Conservation (phyloP, 2,329 filamentous ascomycete genomes). For the Thelonectria discophora region DNA sequence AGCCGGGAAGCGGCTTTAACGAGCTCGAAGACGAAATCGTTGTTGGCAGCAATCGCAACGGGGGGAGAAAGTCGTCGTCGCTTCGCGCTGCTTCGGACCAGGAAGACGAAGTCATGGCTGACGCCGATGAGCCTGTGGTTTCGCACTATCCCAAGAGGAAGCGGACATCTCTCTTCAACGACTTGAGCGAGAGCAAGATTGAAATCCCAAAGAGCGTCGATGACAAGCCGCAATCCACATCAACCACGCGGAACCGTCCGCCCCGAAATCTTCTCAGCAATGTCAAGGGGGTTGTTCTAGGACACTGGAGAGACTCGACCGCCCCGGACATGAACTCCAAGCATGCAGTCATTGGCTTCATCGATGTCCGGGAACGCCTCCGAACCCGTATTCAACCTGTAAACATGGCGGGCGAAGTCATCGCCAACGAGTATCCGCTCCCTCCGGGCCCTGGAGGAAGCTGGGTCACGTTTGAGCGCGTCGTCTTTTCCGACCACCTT, state of each 20-base stretch:
- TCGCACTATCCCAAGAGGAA: slow-evolving; percentile 65
- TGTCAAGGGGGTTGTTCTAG: slow-evolving; percentile 61
- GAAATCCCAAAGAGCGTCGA: slow-evolving; percentile 48
- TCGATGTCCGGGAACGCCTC: slow-evolving; percentile 67
- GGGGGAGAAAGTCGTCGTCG: slow-evolving; percentile 48
- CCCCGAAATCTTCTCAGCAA: slow-evolving; percentile 43
- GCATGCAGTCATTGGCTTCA: slow-evolving; percentile 69
- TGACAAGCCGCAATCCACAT: slow-evolving; percentile 38
- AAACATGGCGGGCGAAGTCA: slow-evolving; percentile 57
- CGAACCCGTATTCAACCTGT: slow-evolving; percentile 65
- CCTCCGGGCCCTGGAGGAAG: slow-evolving; percentile 68
- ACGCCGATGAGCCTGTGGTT: slow-evolving; percentile 49
- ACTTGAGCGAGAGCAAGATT: slow-evolving; percentile 59
- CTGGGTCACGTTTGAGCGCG: slow-evolving; percentile 70
- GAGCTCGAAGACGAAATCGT: slow-evolving; percentile 63
- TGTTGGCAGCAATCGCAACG: slow-evolving; percentile 55
- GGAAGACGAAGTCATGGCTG: slow-evolving; percentile 57
- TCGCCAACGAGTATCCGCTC: slow-evolving; percentile 58
- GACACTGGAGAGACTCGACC: slow-evolving; percentile 68
- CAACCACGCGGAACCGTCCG: slow-evolving; percentile 40
- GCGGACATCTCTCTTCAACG: slow-evolving; percentile 59
- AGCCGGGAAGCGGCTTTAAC: slow-evolving; percentile 48
- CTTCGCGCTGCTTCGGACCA: slow-evolving; percentile 44
- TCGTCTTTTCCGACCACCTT: slow-evolving; percentile 67
- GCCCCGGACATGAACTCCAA: slow-evolving; percentile 59